Base-by-base conservation (phyloP, 1,284 basidiomycete species). In the Tetrapyrgos nigripes region DNA sequence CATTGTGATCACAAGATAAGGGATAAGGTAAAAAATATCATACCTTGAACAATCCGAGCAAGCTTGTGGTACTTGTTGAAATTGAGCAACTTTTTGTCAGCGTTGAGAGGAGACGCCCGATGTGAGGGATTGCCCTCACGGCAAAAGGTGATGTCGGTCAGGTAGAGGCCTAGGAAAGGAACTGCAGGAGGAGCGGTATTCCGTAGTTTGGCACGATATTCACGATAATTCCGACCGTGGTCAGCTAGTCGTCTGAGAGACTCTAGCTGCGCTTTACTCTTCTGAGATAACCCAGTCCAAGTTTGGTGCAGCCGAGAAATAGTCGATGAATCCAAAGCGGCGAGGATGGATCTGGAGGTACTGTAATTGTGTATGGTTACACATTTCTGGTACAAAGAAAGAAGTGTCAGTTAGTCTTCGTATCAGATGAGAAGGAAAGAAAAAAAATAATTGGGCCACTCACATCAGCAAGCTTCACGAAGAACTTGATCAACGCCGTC, bases 61-160 rank as follows among this genome's bases (percentile, higher is more conserved):
- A 98, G 84, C 73, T 95, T 96, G 71, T 92, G 88, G 67, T 92
- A 97, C 77, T 94, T 97, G 78, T 96, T 97, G 73, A 97, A 96
- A 76, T 99, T 99, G 72, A 98, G 83, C 50, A 99, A 76, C 70
- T 90, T 92, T 73, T 94, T 89, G 51, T 86, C 84, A 2, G 90
- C 81, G 55, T 89, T 88, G 59, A 85, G 73, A 1, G 92, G 92
- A 11, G 94, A 92, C n/a, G 89, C 83, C 62, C 97, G 84, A 66
- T 89, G 83, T 8, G 92, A 90, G 8, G 94, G 90, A 73, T 98
- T 98, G 37, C 97, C 97, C 69, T 97, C 97, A 53, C 92, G 87
- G 67, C 94, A 96, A 76, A 98, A 99, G 1, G 96, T 98, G 61
- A 98, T 84, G 74, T 97, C 94, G 3, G 94, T 96, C 61, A 96